These are phyloP conservation scores for Drechslera avenae DNA, from an alignment of 2,329 filamentous ascomycete species.

Conservation along the genomic window DNA sequence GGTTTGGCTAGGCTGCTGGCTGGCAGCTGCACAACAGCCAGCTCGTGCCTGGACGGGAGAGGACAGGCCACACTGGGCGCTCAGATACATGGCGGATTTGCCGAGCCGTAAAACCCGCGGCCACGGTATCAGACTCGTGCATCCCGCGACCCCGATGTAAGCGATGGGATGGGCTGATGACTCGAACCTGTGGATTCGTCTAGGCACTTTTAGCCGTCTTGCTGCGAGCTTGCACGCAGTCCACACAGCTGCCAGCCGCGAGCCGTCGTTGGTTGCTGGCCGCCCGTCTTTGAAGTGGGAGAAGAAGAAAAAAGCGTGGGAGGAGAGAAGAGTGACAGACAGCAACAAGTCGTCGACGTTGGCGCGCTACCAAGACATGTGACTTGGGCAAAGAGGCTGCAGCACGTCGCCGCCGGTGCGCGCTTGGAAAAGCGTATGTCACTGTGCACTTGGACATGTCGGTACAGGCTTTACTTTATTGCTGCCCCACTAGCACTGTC, in stretches of 20 bases:
- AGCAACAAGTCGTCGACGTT: too few relatives aligned
- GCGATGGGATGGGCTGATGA: conserved; percentile 10
- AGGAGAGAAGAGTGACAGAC: too few relatives aligned
- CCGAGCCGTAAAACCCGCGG: conserved; percentile 25
- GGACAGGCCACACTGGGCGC: conserved; percentile 9
- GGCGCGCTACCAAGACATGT: too few relatives aligned
- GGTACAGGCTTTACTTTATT: conserved; percentile 11
- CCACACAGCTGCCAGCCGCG: too few relatives aligned
- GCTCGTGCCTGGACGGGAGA: conserved; percentile 6
- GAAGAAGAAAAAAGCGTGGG: too few relatives aligned
- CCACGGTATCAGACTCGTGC: conserved; percentile 21
- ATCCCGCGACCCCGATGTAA: conserved; percentile 20
- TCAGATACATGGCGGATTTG: conserved; percentile 20
- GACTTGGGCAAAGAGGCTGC: not conserved
- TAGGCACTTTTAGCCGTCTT: not conserved
- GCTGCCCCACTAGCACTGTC: conserved; percentile 9
- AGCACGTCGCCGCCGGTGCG: not conserved
- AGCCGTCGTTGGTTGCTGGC: not conserved
- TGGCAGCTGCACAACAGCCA: not conserved
- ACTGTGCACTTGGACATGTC: not conserved
- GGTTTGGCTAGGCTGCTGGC: conserved; percentile 9
- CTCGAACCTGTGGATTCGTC: conserved; percentile 1
- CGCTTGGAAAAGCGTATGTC: conserved; percentile 1
- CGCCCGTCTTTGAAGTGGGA: not conserved
- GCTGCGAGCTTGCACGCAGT: not conserved